phyloP scores from a whole-genome alignment of 2,329 filamentous ascomycete species.

The Hymenoscyphus repandus region DNA sequence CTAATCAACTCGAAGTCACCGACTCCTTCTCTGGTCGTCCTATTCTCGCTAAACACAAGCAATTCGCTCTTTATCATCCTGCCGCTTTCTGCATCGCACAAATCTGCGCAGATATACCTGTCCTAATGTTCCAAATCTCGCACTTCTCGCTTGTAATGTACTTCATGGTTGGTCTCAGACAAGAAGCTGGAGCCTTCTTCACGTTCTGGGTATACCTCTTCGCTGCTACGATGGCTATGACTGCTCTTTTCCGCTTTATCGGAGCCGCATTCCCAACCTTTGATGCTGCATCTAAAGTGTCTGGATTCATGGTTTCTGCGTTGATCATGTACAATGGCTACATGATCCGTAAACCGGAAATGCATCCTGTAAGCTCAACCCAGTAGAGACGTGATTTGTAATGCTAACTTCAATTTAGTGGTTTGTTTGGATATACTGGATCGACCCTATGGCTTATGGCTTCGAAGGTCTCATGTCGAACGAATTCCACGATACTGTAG shows the following conservation, averaged over 20 bases:
- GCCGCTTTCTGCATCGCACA: conserved; percentile 54
- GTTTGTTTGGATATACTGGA: conserved; percentile 54
- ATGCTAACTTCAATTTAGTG: conserved; percentile 34
- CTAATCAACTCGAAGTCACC: conserved; percentile 38
- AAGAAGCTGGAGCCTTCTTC: conserved; percentile 51
- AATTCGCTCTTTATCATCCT: conserved; percentile 53
- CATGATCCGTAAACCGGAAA: conserved; percentile 54
- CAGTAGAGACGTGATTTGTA: neutral
- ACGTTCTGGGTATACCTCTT: conserved; percentile 55
- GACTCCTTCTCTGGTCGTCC: conserved; percentile 56
- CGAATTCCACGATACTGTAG: conserved; percentile 57
- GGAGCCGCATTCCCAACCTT: conserved; percentile 52
- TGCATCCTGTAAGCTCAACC: conserved; percentile 41
- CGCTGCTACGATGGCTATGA: conserved; percentile 50
- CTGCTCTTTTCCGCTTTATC: conserved; percentile 50
- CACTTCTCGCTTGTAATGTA: conserved; percentile 55
- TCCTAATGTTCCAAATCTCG: conserved; percentile 53
- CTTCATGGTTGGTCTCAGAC: conserved; percentile 56
- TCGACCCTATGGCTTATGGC: conserved; percentile 63
- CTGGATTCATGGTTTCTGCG: conserved; percentile 44
- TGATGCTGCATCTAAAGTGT: conserved; percentile 53
- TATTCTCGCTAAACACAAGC: conserved; percentile 53
- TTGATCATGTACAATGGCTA: conserved; percentile 60
- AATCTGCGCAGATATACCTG: conserved; percentile 48
- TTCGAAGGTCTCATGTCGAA: conserved; percentile 67